phyloP scores from a whole-genome alignment of 306 rosid genomes.

The Acacia acuminata region DNA sequence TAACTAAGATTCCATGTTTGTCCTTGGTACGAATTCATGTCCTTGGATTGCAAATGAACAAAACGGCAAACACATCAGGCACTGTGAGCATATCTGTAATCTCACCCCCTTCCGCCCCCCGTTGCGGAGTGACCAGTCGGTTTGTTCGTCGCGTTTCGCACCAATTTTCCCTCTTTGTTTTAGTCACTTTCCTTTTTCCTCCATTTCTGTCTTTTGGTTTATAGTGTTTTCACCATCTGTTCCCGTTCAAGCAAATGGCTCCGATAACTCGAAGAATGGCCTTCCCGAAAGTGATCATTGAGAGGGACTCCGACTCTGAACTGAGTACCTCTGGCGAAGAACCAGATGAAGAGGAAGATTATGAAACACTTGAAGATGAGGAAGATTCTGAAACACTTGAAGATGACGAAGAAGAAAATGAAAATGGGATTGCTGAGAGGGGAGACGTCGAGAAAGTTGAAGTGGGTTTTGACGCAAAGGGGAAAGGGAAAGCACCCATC shows the following conservation, averaged over 20 bases:
- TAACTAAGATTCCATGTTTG: not conserved
- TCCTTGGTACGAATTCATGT: not conserved
- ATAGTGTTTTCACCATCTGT: constrained; percentile 16
- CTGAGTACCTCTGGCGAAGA: constrained; percentile 74
- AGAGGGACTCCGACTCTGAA: constrained; percentile 77
- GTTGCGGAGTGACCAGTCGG: not conserved
- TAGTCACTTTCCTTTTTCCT: not conserved
- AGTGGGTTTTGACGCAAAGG: constrained; percentile 40
- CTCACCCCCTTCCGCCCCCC: not conserved
- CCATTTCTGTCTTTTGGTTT: not conserved
- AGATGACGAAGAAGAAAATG: constrained; percentile 31
- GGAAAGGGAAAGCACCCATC: constrained; percentile 66
- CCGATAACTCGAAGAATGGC: constrained; percentile 57
- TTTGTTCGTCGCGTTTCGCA: not conserved
- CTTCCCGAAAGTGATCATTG: constrained; percentile 69
- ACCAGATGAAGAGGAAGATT: constrained; percentile 30
- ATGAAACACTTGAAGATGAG: not conserved
- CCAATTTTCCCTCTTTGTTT: not conserved
- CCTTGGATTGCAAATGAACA: not conserved
- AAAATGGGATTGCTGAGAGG: constrained; percentile 23
- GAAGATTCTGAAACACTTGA: constrained; percentile 8
- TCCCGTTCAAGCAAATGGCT: constrained; percentile 48
- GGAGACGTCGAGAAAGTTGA: constrained; percentile 40
- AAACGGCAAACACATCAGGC: not conserved
- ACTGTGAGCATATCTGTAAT: constrained; percentile 9